phyloP scores from a whole-genome alignment of 176 grass and related monocot species.

The Phoenix dactylifera region DNA sequence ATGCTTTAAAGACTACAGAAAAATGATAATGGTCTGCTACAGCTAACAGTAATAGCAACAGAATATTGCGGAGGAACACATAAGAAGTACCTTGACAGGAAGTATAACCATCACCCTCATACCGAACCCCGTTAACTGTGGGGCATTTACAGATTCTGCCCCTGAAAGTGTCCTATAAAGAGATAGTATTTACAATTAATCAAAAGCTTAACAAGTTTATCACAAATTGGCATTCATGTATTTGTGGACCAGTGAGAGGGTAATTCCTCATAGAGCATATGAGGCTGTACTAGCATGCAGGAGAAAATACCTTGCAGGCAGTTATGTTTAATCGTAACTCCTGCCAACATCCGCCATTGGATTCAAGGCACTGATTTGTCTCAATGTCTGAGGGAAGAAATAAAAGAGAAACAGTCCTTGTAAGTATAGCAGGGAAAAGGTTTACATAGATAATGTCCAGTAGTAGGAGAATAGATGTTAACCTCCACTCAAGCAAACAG shows the following conservation, averaged over 20 bases:
- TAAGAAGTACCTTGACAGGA: slow-evolving; percentile 45
- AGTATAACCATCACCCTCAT: slow-evolving; percentile 72
- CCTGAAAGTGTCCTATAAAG: slow-evolving; percentile 71
- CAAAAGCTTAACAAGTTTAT: too few species aligned
- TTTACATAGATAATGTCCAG: too few species aligned
- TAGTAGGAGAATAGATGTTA: too few species aligned
- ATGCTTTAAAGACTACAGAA: too few species aligned
- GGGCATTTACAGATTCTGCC: slow-evolving; percentile 81
- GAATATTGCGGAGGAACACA: neutral
- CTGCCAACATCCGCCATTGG: slow-evolving; percentile 73
- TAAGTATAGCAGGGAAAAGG: too few species aligned
- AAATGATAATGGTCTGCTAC: too few species aligned
- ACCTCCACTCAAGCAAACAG: slow-evolving; percentile 7
- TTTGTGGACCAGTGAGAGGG: too few species aligned
- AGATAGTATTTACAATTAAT: too few species aligned
- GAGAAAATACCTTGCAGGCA: slow-evolving; percentile 56
- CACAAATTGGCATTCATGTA: too few species aligned
- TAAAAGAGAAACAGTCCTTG: neutral
- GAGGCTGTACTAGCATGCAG: too few species aligned
- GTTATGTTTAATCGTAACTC: slow-evolving; percentile 48
- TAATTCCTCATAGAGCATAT: too few species aligned
- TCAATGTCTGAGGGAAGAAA: slow-evolving; percentile 39
- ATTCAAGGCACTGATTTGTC: slow-evolving; percentile 62
- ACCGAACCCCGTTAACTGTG: slow-evolving; percentile 48
- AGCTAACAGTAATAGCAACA: too few species aligned